phyloP scores from a whole-genome alignment of 73 alveolate genomes.

The Blepharisma japonicum region DNA sequence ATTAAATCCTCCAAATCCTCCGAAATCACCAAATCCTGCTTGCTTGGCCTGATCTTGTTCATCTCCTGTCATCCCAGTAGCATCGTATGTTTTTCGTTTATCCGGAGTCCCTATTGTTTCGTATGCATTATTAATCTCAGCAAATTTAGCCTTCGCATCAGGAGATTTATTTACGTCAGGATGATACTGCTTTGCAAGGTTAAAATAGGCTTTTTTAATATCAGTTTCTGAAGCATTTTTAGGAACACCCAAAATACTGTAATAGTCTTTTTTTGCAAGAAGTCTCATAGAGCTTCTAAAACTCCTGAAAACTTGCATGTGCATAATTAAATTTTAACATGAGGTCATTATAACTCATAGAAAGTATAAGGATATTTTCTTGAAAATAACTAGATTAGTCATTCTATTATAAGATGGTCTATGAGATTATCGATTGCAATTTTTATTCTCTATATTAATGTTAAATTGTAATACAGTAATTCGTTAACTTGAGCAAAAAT shows the following conservation, averaged over 20 bases:
- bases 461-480: too few species aligned
- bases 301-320: background rate
- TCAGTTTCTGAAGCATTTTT: slow-evolving; percentile 84
- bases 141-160: slow-evolving; percentile 90
- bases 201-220: slow-evolving; percentile 89
- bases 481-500: too few species aligned
- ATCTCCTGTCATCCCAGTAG: slow-evolving; percentile 89
- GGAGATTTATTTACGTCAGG: slow-evolving; percentile 96
- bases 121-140: slow-evolving; percentile 83
- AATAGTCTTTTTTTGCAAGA: slow-evolving; percentile 72
- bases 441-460: too few species aligned
- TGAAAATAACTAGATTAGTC: too few species aligned
- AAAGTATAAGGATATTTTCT: too few species aligned
- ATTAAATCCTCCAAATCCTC: slow-evolving; percentile 29
- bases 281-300: background rate
- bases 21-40: slow-evolving; percentile 64
- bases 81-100: slow-evolving; percentile 73
- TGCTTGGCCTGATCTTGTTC: slow-evolving; percentile 69
- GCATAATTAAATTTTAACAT: background rate
- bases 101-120: slow-evolving; percentile 75
- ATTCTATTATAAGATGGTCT: too few species aligned
- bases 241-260: slow-evolving; percentile 79
- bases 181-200: slow-evolving; percentile 87
- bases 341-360: too few species aligned
- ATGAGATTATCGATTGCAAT: too few species aligned